A percentile compares a stretch with the other conserved stretches of the same genome.
Conservation (phyloP, 345 rosid genomes). For the Pelargonium nanum region DNA sequence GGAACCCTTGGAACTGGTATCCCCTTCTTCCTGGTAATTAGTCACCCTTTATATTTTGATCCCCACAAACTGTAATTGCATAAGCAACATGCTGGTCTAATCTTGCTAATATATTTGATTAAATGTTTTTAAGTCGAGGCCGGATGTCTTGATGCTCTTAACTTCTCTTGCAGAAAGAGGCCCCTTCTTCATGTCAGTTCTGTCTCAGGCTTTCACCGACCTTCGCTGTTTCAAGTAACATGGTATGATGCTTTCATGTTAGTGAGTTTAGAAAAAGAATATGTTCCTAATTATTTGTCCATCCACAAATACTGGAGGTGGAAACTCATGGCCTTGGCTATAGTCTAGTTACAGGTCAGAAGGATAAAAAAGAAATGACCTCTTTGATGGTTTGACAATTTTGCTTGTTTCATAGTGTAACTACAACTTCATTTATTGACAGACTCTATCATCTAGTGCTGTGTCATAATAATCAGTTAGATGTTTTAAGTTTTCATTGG, state of each 20-base stretch:
- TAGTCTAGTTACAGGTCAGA: constrained; percentile 1
- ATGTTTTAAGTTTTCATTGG: too few species aligned
- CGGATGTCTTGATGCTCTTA: background rate
- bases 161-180: constrained; percentile 44
- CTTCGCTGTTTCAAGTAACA: constrained; percentile 50
- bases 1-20: constrained; percentile 68
- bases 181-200: constrained; percentile 49
- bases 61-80: background rate
- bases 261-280: background rate
- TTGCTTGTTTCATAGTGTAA: too few species aligned
- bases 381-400: too few species aligned
- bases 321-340: constrained; percentile 1
- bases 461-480: too few species aligned
- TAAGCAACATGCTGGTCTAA: background rate
- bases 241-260: constrained; percentile 34
- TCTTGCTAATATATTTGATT: background rate
- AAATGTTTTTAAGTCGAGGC: background rate
- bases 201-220: constrained; percentile 56
- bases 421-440: too few species aligned
- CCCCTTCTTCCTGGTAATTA: constrained; percentile 67
- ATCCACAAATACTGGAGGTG: background rate
- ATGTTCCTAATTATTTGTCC: constrained; percentile 1
- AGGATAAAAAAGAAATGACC: constrained; percentile 1
- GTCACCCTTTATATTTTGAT: constrained; percentile 21
- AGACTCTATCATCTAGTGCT: too few species aligned